phyloP scores from a whole-genome alignment of 2,329 filamentous ascomycete genomes.

The Chaetomium olivaceum region DNA sequence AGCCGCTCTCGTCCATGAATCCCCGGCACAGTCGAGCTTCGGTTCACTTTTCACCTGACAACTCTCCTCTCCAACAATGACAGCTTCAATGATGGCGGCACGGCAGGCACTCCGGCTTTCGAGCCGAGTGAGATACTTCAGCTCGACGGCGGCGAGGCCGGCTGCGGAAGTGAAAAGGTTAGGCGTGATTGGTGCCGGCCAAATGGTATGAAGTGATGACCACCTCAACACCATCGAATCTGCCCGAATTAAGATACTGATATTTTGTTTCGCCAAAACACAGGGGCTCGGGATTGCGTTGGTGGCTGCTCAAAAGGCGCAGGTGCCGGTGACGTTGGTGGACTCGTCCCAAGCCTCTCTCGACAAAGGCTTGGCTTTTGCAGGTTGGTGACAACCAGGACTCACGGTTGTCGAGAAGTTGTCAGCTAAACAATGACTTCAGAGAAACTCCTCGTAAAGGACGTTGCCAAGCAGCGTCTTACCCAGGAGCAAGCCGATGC shows the following conservation, averaged over 20 bases:
- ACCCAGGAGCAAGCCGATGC: constrained; percentile 78
- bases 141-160: constrained; percentile 60
- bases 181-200: constrained; percentile 90
- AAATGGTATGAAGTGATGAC: constrained; percentile 69
- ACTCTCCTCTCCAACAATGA: constrained; percentile 22
- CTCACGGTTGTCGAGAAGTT: not conserved
- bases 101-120: constrained; percentile 36
- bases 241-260: not conserved
- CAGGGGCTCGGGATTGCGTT: constrained; percentile 95
- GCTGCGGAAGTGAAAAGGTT: constrained; percentile 75
- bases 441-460: constrained; percentile 93
- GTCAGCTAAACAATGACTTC: constrained; percentile 10
- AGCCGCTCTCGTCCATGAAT: constrained; percentile 12
- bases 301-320: constrained; percentile 82
- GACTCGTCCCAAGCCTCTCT: constrained; percentile 83
- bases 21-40: not conserved
- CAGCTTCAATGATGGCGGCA: constrained; percentile 26
- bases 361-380: constrained; percentile 87
- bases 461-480: constrained; percentile 83
- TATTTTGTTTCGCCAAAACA: not conserved
- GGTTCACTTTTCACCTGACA: not conserved
- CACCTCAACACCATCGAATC: not conserved
- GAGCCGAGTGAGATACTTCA: constrained; percentile 63
- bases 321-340: constrained; percentile 80
- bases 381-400: constrained; percentile 55